A percentile compares a stretch with the other conserved stretches of the same genome.
Evolutionary conservation across 139 green algal species (phyloP).

Genomic region (Coelastrella sp.): DNA sequence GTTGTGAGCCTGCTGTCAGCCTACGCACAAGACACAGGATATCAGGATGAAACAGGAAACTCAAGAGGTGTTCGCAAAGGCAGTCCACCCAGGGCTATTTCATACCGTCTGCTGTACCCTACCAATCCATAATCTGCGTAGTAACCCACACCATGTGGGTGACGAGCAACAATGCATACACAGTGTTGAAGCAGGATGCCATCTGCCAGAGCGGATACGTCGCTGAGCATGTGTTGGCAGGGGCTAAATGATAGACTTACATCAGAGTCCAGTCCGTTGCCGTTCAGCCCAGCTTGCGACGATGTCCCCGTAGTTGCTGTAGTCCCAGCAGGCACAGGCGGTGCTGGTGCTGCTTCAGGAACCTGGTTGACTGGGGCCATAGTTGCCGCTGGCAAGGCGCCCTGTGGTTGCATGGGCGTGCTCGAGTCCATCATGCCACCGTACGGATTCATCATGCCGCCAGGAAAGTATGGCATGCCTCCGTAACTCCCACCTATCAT

Average conservation of each 20-base stretch:
- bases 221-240: too few species aligned
- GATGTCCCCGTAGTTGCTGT: conserved; percentile 15
- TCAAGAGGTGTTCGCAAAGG: too few species aligned
- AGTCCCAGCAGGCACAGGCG: neutral
- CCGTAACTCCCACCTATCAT: conserved; percentile 13
- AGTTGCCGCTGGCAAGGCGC: neutral
- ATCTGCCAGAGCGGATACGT: too few species aligned
- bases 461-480: conserved; percentile 23
- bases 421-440: conserved; percentile 16
- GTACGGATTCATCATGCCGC: conserved; percentile 40
- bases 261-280: conserved; percentile 15
- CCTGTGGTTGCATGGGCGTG: neutral
- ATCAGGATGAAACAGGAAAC: too few species aligned
- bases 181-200: too few species aligned
- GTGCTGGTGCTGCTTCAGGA: conserved; percentile 18
- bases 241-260: too few species aligned
- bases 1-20: neutral
- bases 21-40: neutral
- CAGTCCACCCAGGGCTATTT: too few species aligned
- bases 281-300: neutral
- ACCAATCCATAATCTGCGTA: too few species aligned
- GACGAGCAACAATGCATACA: too few species aligned
- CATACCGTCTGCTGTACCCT: too few species aligned
- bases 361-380: neutral
- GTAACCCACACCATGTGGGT: too few species aligned